phyloP scores from a whole-genome alignment of 2,329 filamentous ascomycete genomes.

The Pseudogymnoascus sp. region DNA sequence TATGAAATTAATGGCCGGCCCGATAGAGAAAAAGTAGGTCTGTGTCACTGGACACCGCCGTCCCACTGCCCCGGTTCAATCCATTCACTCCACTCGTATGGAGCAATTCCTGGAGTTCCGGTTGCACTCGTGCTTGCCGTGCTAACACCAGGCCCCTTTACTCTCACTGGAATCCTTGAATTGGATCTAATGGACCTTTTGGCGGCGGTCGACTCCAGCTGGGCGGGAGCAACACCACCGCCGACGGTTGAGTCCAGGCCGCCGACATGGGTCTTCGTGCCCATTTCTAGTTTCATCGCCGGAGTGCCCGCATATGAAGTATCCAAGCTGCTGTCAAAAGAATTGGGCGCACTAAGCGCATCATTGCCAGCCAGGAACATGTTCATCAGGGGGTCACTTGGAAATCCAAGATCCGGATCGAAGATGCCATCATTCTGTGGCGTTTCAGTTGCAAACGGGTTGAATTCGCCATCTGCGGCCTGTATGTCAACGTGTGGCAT shows the following conservation, averaged over 20 bases:
- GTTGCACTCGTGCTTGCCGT: neutral
- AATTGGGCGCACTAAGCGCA: neutral
- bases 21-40: neutral
- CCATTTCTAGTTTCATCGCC: neutral
- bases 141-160: neutral
- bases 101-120: neutral
- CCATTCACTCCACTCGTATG: constrained; percentile 1
- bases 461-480: neutral
- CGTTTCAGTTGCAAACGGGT: neutral
- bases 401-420: neutral
- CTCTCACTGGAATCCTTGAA: neutral
- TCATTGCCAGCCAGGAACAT: neutral
- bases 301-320: neutral
- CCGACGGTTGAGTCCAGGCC: neutral
- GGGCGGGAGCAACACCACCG: neutral
- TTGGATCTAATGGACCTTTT: neutral
- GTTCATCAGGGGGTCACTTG: neutral
- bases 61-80: neutral
- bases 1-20: neutral
- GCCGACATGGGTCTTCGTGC: neutral
- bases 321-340: constrained; percentile 3
- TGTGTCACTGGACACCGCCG: neutral
- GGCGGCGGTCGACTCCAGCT: neutral
- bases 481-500: neutral
- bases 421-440: neutral